A percentile compares a stretch with the other conserved stretches of the same genome.
Evolutionary conservation across 331 rosid genomes (phyloP).

Genomic region (Saraca asoca): DNA sequence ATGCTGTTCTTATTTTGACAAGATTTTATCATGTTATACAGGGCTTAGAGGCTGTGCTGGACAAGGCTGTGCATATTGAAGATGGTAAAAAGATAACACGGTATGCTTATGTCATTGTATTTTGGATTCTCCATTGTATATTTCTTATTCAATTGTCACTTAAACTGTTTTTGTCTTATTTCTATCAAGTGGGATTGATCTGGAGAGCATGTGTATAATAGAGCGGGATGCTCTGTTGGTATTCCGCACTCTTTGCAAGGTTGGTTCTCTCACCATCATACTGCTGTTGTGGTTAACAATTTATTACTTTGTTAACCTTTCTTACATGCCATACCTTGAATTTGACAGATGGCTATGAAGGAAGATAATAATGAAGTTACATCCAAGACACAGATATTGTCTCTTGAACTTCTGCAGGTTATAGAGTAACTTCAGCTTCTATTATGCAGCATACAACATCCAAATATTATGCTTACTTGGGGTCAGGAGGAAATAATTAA

Average conservation of each 20-base stretch:
- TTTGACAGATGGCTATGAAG: constrained; percentile 96
- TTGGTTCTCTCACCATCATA: constrained; percentile 45
- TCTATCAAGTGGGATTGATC: constrained; percentile 87
- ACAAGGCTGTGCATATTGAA: constrained; percentile 93
- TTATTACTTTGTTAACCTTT: constrained; percentile 30
- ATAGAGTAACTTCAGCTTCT: constrained; percentile 38
- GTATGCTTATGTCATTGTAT: constrained; percentile 52
- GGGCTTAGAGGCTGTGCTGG: constrained; percentile 98
- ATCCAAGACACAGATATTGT: constrained; percentile 83
- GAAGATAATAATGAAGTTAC: constrained; percentile 95
- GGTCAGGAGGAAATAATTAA: constrained; percentile 12
- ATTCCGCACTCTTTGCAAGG: constrained; percentile 99
- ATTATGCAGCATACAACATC: constrained; percentile 19
- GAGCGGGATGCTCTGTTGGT: constrained; percentile 92
- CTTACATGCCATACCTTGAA: constrained; percentile 27
- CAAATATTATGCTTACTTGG: constrained; percentile 15
- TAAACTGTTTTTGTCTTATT: constrained; percentile 34
- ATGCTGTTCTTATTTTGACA: constrained; percentile 28
- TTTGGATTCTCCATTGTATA: constrained; percentile 31
- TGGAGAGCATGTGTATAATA: constrained; percentile 86
- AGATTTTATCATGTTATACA: constrained; percentile 40
- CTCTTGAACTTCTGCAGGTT: constrained; percentile 99
- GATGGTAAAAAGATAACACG: constrained; percentile 95
- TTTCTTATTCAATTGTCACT: constrained; percentile 31
- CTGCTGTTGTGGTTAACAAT: constrained; percentile 30